These are phyloP conservation scores for Lithocarpus polystachyus DNA, from an alignment of 306 rosid species.

Conservation along the genomic window DNA sequence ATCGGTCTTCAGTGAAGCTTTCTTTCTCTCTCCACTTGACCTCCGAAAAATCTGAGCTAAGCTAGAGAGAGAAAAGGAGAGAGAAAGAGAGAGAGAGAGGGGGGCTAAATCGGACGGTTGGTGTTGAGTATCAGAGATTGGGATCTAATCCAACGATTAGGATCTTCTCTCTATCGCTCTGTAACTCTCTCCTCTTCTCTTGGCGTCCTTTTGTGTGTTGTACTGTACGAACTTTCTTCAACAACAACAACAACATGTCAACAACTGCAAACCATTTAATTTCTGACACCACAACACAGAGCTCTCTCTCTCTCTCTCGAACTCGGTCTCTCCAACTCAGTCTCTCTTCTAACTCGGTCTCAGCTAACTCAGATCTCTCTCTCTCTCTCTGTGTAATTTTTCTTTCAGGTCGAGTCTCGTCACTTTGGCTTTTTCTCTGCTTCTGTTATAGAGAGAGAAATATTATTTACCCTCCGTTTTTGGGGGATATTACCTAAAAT, in stretches of 20 bases:
- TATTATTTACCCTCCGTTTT: not conserved
- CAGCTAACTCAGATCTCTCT: constrained; percentile 35
- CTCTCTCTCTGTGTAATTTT: not conserved
- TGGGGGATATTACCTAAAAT: not conserved
- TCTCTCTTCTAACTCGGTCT: constrained; percentile 10
- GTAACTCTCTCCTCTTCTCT: too few relatives aligned
- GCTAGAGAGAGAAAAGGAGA: not conserved
- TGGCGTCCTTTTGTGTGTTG: not conserved
- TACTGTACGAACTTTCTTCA: not conserved
- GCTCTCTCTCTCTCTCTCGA: constrained; percentile 17
- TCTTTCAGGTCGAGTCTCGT: constrained; percentile 25
- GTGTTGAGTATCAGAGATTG: constrained; percentile 19
- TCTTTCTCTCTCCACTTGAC: too few relatives aligned
- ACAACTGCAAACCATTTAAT: constrained; percentile 33
- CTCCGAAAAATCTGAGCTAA: constrained; percentile 23
- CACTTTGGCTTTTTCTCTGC: constrained; percentile 32
- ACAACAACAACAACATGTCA: not conserved
- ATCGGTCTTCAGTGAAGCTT: constrained; percentile 5
- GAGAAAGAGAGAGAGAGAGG: not conserved
- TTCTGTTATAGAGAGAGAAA: constrained; percentile 22
- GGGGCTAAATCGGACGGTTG: constrained; percentile 46
- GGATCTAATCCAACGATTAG: constrained; percentile 56
- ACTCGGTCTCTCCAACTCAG: constrained; percentile 20
- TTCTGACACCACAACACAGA: constrained; percentile 41
- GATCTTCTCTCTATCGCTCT: constrained; percentile 22